phyloP scores from a whole-genome alignment of 441 rosid genomes.

The Pelargonium citronellum region DNA sequence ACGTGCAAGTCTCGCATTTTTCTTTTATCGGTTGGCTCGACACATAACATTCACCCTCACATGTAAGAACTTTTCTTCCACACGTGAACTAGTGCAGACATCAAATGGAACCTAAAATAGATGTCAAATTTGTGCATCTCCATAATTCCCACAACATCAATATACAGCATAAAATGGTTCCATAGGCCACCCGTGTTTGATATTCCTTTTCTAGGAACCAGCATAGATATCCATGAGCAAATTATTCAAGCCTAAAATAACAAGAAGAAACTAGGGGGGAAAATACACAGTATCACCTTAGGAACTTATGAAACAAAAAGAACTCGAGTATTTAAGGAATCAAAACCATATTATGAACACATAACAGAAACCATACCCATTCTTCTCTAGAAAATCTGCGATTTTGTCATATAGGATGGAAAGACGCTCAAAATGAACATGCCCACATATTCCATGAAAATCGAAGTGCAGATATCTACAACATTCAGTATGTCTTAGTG shows the following conservation, averaged over 20 bases:
- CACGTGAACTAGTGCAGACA: no score
- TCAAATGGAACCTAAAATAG: no score
- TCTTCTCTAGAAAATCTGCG: constrained; percentile 70
- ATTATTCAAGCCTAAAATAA: neutral
- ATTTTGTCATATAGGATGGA: constrained; percentile 88
- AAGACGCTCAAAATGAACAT: constrained; percentile 92
- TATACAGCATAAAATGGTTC: neutral
- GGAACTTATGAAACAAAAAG: constrained; percentile 13
- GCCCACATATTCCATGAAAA: constrained; percentile 87
- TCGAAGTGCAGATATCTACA: constrained; percentile 95
- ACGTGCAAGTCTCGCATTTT: no score
- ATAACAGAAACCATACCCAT: constrained; percentile 53
- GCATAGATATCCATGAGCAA: neutral
- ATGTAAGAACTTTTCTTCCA: no score
- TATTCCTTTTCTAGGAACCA: neutral
- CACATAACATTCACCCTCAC: no score
- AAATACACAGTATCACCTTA: constrained; percentile 12
- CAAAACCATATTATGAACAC: neutral
- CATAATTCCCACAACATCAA: neutral
- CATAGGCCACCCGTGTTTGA: neutral
- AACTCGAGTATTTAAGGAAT: no score
- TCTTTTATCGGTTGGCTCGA: no score
- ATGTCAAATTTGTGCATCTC: no score
- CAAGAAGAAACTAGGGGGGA: neutral
- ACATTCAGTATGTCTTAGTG: constrained; percentile 18